A percentile compares a stretch with the other conserved stretches of the same genome.
phyloP scores from a whole-genome alignment of 257 asterid genomes.

The Scutellaria baicalensis region DNA sequence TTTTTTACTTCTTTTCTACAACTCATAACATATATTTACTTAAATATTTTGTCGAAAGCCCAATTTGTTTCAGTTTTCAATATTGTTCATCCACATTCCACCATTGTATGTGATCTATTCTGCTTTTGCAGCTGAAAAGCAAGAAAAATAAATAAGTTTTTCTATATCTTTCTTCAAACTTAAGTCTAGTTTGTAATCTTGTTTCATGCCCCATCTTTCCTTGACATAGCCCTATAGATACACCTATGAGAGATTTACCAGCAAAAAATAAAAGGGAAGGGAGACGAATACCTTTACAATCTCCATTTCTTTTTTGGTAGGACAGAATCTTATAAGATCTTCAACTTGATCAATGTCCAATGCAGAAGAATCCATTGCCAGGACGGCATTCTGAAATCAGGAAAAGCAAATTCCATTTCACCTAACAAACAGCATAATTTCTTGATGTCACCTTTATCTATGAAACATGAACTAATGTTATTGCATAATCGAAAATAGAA shows the following conservation, averaged over 20 bases:
- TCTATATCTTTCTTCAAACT: no score
- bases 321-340: constrained; percentile 85
- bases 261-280: background rate
- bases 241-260: background rate
- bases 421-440: background rate
- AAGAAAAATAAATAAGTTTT: no score
- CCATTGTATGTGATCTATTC: no score
- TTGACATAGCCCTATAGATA: no score
- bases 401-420: background rate
- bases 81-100: no score
- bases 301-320: constrained; percentile 94
- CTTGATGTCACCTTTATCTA: background rate
- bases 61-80: no score
- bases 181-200: background rate
- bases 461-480: background rate
- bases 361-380: constrained; percentile 82
- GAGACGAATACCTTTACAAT: constrained; percentile 55
- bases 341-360: constrained; percentile 97
- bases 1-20: no score
- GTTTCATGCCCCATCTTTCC: background rate
- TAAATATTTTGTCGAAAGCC: no score
- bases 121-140: no score
- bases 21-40: no score
- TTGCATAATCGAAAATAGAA: background rate
- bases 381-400: constrained; percentile 55